Evolutionary conservation across 108 stramenopile genomes (phyloP).

Genomic region (Nitzschia sp.): DNA sequence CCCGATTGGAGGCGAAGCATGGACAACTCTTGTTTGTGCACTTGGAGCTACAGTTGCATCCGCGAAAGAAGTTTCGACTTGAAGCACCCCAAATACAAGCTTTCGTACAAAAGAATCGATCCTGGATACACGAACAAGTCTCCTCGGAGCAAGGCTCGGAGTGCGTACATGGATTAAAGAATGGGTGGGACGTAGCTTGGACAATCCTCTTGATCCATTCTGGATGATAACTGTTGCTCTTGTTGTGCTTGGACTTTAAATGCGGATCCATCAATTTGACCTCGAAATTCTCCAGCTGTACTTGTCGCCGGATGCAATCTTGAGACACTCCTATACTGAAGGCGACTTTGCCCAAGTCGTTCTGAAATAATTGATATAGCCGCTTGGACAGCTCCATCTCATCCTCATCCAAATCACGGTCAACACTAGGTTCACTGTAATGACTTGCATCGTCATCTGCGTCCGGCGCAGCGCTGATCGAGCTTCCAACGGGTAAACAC

Average conservation of each 20-base stretch:
- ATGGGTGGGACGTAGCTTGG: slow-evolving; percentile 40
- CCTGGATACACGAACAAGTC: slow-evolving; percentile 71
- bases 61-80: slow-evolving; percentile 69
- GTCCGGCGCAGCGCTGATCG: background rate
- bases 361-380: slow-evolving; percentile 45
- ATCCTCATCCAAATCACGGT: background rate
- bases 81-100: slow-evolving; percentile 65
- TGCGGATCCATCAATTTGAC: background rate
- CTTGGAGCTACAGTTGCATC: slow-evolving; percentile 62
- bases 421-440: too few species aligned
- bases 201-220: slow-evolving; percentile 50
- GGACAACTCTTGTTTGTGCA: slow-evolving; percentile 67
- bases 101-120: slow-evolving; percentile 74
- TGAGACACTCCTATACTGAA: slow-evolving; percentile 26
- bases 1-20: slow-evolving; percentile 73
- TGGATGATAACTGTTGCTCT: slow-evolving; percentile 44
- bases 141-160: slow-evolving; percentile 61
- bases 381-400: slow-evolving; percentile 19
- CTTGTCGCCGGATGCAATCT: background rate
- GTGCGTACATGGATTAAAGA: slow-evolving; percentile 73
- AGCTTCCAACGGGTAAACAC: slow-evolving; percentile 6
- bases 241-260: slow-evolving; percentile 29
- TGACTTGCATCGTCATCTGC: background rate
- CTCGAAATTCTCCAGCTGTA: slow-evolving; percentile 1
- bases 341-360: slow-evolving; percentile 49